A percentile compares a stretch with the other conserved stretches of the same genome.
Evolutionary conservation across 1,284 basidiomycete species (phyloP).

Genomic region (Pulchroboletus neoregius): DNA sequence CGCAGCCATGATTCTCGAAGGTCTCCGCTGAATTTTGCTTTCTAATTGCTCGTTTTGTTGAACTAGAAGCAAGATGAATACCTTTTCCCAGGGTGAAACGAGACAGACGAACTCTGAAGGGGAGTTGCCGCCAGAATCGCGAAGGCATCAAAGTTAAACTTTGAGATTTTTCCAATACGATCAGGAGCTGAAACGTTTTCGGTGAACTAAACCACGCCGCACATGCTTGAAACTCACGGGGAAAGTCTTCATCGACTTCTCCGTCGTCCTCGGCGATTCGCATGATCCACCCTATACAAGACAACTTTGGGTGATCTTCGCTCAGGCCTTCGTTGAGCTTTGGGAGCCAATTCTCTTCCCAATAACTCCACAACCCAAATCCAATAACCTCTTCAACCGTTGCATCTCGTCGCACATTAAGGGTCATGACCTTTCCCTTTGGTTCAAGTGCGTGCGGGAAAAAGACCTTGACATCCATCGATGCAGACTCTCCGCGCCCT

Average conservation of each 20-base stretch:
- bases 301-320: conserved; percentile 63
- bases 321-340: conserved; percentile 59
- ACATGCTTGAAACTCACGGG: conserved; percentile 53
- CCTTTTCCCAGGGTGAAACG: neutral
- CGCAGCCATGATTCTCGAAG: conserved; percentile 62
- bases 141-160: conserved; percentile 90
- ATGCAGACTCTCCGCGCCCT: conserved; percentile 62
- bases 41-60: conserved; percentile 80
- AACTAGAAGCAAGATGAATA: conserved; percentile 42
- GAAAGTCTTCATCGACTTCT: conserved; percentile 98
- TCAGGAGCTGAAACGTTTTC: conserved; percentile 72
- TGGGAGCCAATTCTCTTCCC: conserved; percentile 83
- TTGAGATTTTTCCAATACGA: conserved; percentile 77
- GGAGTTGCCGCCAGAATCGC: conserved; percentile 77
- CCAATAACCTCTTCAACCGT: conserved; percentile 96
- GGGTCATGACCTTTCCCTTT: conserved; percentile 50
- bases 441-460: conserved; percentile 82
- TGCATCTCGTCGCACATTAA: conserved; percentile 82
- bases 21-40: conserved; percentile 71
- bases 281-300: conserved; percentile 89
- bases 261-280: conserved; percentile 96
- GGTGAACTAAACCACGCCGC: neutral
- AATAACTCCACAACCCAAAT: conserved; percentile 86
- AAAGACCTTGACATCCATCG: conserved; percentile 73
- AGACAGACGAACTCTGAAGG: conserved; percentile 60